These are phyloP conservation scores for Populus hybrid DNA, from an alignment of 441 rosid species.

Conservation along the genomic window DNA sequence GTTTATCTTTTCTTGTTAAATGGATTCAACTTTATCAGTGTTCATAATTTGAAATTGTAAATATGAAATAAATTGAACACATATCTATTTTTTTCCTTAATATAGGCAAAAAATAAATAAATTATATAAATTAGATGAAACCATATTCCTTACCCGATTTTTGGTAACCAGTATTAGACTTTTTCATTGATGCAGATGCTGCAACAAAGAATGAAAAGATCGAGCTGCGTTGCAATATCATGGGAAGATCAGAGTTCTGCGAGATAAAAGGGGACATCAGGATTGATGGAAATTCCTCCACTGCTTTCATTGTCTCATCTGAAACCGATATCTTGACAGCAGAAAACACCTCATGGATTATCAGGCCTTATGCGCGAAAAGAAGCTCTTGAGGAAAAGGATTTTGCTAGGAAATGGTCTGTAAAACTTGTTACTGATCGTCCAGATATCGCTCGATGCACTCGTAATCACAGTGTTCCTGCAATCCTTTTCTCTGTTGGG, in stretches of 20 bases:
- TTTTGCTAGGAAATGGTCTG: conserved; percentile 53
- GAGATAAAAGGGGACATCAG: conserved; percentile 41
- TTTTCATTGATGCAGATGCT: not conserved
- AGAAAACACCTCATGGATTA: conserved; percentile 28
- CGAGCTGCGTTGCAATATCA: conserved; percentile 29
- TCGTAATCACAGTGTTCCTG: conserved; percentile 47
- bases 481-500: conserved; percentile 71
- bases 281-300: conserved; percentile 39
- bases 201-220: not conserved
- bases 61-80: no score
- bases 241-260: conserved; percentile 44
- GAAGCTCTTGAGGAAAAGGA: conserved; percentile 46
- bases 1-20: no score
- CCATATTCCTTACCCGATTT: no score
- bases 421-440: conserved; percentile 29
- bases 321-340: conserved; percentile 7
- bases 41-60: no score
- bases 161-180: no score
- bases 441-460: conserved; percentile 33
- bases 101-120: no score
- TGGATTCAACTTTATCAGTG: no score
- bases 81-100: no score
- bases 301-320: conserved; percentile 31
- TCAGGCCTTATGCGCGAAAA: conserved; percentile 54
- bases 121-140: no score